Evolutionary conservation across 768 basidiomycete genomes (phyloP).

Genomic region (Dacryopinax spathularia): DNA sequence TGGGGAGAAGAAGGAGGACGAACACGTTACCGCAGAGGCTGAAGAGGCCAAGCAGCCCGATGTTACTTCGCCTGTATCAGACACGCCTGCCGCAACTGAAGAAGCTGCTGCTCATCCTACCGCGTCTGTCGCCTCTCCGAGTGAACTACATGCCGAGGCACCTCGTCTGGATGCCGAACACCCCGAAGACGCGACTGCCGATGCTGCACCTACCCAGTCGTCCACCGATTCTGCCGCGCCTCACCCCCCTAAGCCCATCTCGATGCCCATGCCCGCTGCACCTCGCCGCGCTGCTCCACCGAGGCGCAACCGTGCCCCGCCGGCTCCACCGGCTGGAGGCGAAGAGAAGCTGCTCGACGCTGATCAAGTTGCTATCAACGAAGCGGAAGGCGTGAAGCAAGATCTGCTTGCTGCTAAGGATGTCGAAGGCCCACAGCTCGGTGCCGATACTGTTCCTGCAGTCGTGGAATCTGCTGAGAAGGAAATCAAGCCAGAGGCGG

Average conservation of each 20-base stretch:
- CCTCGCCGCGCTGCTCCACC: constrained; percentile 67
- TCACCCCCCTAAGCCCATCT: constrained; percentile 9
- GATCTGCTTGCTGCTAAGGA: constrained; percentile 9
- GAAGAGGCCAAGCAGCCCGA: no score
- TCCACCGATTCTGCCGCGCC: constrained; percentile 3
- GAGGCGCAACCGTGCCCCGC: constrained; percentile 23
- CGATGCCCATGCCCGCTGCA: constrained; percentile 60
- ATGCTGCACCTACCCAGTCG: background rate
- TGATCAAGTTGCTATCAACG: constrained; percentile 14
- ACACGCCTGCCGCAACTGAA: no score
- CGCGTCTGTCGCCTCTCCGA: no score
- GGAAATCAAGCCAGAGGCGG: background rate
- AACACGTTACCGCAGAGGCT: background rate
- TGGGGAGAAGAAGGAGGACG: background rate
- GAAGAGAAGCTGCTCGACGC: constrained; percentile 20
- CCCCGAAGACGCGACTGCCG: no score
- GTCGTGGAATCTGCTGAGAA: constrained; percentile 3
- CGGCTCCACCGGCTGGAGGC: constrained; percentile 16
- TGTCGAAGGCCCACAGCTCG: constrained; percentile 5
- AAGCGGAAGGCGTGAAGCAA: constrained; percentile 15
- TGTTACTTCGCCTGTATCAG: no score
- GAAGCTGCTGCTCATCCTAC: no score
- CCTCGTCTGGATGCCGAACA: no score
- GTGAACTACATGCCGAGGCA: no score
- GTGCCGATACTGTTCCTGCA: constrained; percentile 10